phyloP scores from a whole-genome alignment of 352 stramenopile genomes.

The Pythium phragmitis region DNA sequence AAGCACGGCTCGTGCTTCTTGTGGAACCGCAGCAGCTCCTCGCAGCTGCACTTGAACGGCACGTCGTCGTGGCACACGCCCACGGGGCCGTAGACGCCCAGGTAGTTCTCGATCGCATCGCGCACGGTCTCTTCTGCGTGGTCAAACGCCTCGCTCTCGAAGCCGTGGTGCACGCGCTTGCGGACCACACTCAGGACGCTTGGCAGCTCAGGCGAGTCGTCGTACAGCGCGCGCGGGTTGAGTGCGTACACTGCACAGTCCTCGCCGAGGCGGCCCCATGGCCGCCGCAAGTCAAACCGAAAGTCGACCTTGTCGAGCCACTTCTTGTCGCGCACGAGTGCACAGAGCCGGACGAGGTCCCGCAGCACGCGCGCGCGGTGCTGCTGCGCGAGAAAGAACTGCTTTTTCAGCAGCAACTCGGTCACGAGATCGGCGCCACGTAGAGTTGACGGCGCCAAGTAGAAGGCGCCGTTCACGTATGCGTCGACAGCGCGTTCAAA shows the following conservation, averaged over 20 bases:
- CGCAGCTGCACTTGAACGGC: slow-evolving; percentile 74
- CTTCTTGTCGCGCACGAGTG: slow-evolving; percentile 51
- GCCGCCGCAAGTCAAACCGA: slow-evolving; percentile 57
- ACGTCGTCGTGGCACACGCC: slow-evolving; percentile 54
- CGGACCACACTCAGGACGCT: slow-evolving; percentile 61
- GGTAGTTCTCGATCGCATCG: slow-evolving; percentile 55
- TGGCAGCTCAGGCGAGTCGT: slow-evolving; percentile 33
- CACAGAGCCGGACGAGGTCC: slow-evolving; percentile 54
- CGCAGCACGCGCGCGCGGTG: slow-evolving; percentile 52
- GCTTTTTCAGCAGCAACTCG: slow-evolving; percentile 42
- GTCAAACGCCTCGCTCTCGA: slow-evolving; percentile 59
- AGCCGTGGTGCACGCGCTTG: slow-evolving; percentile 64
- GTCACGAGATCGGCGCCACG: slow-evolving; percentile 66
- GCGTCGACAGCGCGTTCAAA: slow-evolving; percentile 55
- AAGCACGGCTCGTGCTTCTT: slow-evolving; percentile 74
- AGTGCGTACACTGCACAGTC: slow-evolving; percentile 50
- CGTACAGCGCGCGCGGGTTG: slow-evolving; percentile 42
- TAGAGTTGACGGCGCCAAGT: slow-evolving; percentile 35
- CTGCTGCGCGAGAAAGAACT: slow-evolving; percentile 51
- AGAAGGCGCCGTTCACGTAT: slow-evolving; percentile 77
- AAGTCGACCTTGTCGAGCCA: slow-evolving; percentile 82
- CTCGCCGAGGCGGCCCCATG: slow-evolving; percentile 63
- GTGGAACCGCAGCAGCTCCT: slow-evolving; percentile 57
- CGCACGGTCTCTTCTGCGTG: slow-evolving; percentile 41
- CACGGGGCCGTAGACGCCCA: slow-evolving; percentile 63